These are phyloP conservation scores for Piper betle DNA, from an alignment of 164 flowering plant species.

Conservation along the genomic window DNA sequence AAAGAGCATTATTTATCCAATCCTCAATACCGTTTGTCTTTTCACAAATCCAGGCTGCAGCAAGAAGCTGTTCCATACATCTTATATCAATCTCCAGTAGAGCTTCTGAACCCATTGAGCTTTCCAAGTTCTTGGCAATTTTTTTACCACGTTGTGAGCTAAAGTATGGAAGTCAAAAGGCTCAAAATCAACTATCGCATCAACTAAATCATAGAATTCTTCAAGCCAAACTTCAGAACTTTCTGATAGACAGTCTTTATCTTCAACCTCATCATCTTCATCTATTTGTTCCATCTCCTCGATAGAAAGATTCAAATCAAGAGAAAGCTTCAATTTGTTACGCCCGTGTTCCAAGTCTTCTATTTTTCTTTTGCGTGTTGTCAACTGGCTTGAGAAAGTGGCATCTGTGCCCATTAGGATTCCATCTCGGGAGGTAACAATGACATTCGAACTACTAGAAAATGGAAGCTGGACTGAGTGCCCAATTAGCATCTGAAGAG, in stretches of 20 bases:
- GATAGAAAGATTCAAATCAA: slow-evolving; percentile 78
- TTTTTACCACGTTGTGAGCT: slow-evolving; percentile 24
- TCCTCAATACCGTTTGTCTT: slow-evolving; percentile 20
- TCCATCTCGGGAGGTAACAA: slow-evolving; percentile 1
- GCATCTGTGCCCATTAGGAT: not conserved
- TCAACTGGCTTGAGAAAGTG: slow-evolving; percentile 1
- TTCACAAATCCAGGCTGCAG: slow-evolving; percentile 47
- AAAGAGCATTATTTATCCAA: slow-evolving; percentile 56
- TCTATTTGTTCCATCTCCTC: slow-evolving; percentile 31
- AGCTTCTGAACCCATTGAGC: slow-evolving; percentile 24
- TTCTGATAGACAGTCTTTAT: slow-evolving; percentile 23
- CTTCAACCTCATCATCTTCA: slow-evolving; percentile 12
- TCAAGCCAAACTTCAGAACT: slow-evolving; percentile 51
- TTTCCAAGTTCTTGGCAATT: slow-evolving; percentile 23
- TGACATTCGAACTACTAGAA: slow-evolving; percentile 7
- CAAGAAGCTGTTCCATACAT: slow-evolving; percentile 67
- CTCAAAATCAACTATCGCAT: slow-evolving; percentile 38
- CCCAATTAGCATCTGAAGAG: slow-evolving; percentile 34
- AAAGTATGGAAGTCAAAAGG: slow-evolving; percentile 63
- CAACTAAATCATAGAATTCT: slow-evolving; percentile 32
- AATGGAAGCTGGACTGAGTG: slow-evolving; percentile 6
- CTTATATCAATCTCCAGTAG: slow-evolving; percentile 44
- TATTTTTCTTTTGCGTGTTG: slow-evolving; percentile 48
- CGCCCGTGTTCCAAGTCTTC: slow-evolving; percentile 8
- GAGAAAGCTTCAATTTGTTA: slow-evolving; percentile 22